A percentile compares a stretch with the other conserved stretches of the same genome.
phyloP scores from a whole-genome alignment of 371 early-diverging fungal species.

The Mucor saturninus region DNA sequence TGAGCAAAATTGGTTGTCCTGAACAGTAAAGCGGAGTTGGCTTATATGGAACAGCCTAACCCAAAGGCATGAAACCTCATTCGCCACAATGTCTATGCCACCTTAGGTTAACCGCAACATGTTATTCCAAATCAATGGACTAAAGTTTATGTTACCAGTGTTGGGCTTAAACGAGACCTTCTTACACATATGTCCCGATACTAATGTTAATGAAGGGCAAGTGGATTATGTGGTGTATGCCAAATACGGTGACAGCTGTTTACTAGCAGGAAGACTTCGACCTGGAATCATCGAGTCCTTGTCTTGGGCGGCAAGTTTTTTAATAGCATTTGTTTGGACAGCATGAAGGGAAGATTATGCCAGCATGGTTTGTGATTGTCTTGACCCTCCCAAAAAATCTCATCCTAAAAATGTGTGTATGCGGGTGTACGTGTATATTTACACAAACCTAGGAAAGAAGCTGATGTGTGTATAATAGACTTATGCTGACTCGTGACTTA shows the following conservation, averaged over 20 bases:
- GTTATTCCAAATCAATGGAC: background rate
- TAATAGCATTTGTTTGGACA: conserved; percentile 56
- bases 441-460: too few species aligned
- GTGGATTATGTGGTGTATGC: conserved; percentile 48
- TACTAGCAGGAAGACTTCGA: conserved; percentile 48
- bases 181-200: conserved; percentile 41
- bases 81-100: conserved; percentile 43
- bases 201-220: conserved; percentile 19
- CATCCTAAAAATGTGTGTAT: conserved; percentile 41
- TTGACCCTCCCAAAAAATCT: conserved; percentile 43
- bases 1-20: too few species aligned
- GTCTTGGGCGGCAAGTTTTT: conserved; percentile 45
- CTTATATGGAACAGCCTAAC: background rate
- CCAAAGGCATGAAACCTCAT: conserved; percentile 50
- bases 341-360: conserved; percentile 53
- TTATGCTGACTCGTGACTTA: conserved; percentile 43
- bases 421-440: too few species aligned
- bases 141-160: conserved; percentile 22
- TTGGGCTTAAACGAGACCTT: conserved; percentile 53
- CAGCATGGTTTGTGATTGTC: conserved; percentile 32
- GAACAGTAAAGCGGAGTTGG: too few species aligned
- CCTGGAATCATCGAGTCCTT: conserved; percentile 51
- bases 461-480: conserved; percentile 30
- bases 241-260: conserved; percentile 33
- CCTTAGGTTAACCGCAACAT: conserved; percentile 37